Conservation (phyloP, 1,139 yeast species). For the Entelexis paramagnoliae region DNA sequence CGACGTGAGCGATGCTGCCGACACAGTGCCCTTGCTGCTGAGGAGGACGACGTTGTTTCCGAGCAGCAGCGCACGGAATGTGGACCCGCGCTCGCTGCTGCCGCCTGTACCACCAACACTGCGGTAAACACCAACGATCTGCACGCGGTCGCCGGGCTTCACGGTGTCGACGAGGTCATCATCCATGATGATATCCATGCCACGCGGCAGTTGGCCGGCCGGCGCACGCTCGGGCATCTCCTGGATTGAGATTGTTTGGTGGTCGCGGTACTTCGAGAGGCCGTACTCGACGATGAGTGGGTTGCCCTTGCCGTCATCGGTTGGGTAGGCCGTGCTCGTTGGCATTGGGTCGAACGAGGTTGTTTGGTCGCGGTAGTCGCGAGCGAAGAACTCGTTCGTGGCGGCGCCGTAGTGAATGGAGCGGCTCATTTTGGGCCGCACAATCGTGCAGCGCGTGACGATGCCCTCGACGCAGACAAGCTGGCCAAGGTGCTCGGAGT, state of each 20-base stretch:
- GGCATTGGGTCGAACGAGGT: slow-evolving; percentile 79
- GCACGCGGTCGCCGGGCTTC: slow-evolving; percentile 95
- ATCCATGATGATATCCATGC: slow-evolving; percentile 81
- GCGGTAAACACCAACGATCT: slow-evolving; percentile 86
- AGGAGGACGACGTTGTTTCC: slow-evolving; percentile 85
- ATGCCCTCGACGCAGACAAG: slow-evolving; percentile 90
- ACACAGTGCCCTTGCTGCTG: slow-evolving; percentile 50
- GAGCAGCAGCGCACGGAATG: slow-evolving; percentile 69
- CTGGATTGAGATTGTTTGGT: slow-evolving; percentile 85
- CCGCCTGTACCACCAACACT: slow-evolving; percentile 51
- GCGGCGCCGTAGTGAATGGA: slow-evolving; percentile 90
- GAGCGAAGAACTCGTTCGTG: slow-evolving; percentile 73
- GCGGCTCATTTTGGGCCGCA: slow-evolving; percentile 81
- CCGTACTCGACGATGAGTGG: slow-evolving; percentile 87
- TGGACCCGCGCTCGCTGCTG: slow-evolving; percentile 35
- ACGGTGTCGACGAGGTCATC: slow-evolving; percentile 87
- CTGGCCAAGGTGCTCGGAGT: slow-evolving; percentile 64
- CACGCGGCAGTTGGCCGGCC: slow-evolving; percentile 93
- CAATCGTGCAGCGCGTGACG: slow-evolving; percentile 85
- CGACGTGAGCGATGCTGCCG: slow-evolving; percentile 71
- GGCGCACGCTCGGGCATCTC: slow-evolving; percentile 99
- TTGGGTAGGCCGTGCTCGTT: slow-evolving; percentile 83
- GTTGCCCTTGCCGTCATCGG: slow-evolving; percentile 86
- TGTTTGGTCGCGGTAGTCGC: slow-evolving; percentile 89
- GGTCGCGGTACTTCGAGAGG: slow-evolving; percentile 83